Conservation (phyloP, 2,329 filamentous ascomycete genomes). For the Ceratocystis alfenasii region DNA sequence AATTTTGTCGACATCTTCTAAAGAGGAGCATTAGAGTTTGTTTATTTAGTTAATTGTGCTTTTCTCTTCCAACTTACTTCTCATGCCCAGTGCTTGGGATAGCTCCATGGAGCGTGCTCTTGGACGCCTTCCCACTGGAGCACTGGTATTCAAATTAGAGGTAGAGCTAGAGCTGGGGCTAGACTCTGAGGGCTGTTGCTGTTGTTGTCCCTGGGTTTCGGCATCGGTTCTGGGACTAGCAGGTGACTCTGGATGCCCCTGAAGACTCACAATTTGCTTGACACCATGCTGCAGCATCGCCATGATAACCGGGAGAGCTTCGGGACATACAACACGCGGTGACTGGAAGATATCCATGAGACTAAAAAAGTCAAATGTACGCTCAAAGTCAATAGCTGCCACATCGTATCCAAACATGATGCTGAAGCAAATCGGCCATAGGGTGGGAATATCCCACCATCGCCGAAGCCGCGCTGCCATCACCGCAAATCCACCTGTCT, state of each 20-base stretch:
- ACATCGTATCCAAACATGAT: constrained; percentile 80
- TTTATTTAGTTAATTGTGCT: background rate
- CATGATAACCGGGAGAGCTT: constrained; percentile 66
- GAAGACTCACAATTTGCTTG: constrained; percentile 53
- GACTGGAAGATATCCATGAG: constrained; percentile 63
- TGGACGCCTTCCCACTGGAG: constrained; percentile 28
- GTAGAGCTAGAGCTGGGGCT: background rate
- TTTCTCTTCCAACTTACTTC: constrained; percentile 34
- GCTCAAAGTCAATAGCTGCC: constrained; percentile 58
- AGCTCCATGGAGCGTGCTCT: constrained; percentile 56
- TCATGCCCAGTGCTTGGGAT: constrained; percentile 44
- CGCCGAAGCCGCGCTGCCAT: constrained; percentile 69
- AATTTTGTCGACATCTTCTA: constrained; percentile 21
- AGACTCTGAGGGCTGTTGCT: background rate
- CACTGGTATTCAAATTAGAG: background rate
- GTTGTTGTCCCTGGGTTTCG: background rate
- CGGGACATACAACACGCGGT: constrained; percentile 58
- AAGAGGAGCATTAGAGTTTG: constrained; percentile 22
- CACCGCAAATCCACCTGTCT: constrained; percentile 77
- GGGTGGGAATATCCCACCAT: constrained; percentile 75
- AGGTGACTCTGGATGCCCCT: constrained; percentile 48
- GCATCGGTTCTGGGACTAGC: constrained; percentile 1
- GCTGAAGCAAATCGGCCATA: constrained; percentile 83
- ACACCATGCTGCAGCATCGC: constrained; percentile 81
- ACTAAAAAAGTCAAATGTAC: constrained; percentile 60